Percentiles rank a stretch among this genome's conserved stretches.
Evolutionary conservation across 192 early-diverging fungal genomes (phyloP).

Genomic region (Powellomyces hirtus): DNA sequence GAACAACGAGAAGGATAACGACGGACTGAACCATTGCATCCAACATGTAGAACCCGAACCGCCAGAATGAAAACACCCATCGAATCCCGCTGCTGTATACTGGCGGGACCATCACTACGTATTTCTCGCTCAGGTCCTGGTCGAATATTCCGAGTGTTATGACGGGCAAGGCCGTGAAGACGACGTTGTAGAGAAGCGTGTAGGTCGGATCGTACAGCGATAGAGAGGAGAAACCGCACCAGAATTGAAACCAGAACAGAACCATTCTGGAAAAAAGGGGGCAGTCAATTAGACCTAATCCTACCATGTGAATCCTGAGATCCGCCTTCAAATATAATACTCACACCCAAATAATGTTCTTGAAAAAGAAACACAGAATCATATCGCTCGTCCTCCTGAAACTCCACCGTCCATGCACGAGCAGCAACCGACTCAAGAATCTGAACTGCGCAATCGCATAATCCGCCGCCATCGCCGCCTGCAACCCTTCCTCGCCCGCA

Average conservation of each 20-base stretch:
- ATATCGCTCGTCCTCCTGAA: constrained; percentile 81
- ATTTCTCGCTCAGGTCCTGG: constrained; percentile 71
- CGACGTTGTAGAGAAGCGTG: constrained; percentile 78
- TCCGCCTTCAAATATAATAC: not conserved
- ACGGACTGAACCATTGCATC: constrained; percentile 91
- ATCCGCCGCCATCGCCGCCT: constrained; percentile 90
- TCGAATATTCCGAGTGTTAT: constrained; percentile 69
- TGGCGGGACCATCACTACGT: constrained; percentile 69
- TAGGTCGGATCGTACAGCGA: constrained; percentile 86
- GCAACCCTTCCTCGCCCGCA: constrained; percentile 90
- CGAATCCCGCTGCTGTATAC: constrained; percentile 76
- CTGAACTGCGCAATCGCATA: constrained; percentile 92
- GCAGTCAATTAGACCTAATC: not conserved
- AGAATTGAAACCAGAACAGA: constrained; percentile 91
- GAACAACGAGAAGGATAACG: constrained; percentile 64
- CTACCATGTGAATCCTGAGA: not conserved
- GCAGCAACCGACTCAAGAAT: constrained; percentile 75
- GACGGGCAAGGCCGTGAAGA: constrained; percentile 84
- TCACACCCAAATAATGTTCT: constrained; percentile 82
- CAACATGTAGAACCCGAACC: constrained; percentile 80
- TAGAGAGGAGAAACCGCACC: constrained; percentile 76
- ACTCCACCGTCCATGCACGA: constrained; percentile 94
- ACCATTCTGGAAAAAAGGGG: constrained; percentile 62
- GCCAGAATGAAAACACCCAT: constrained; percentile 67
- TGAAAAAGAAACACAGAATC: constrained; percentile 93